Percentiles rank a stretch among this genome's conserved stretches.
Evolutionary conservation across 345 rosid genomes (phyloP).

Genomic region (Boechera stricta): DNA sequence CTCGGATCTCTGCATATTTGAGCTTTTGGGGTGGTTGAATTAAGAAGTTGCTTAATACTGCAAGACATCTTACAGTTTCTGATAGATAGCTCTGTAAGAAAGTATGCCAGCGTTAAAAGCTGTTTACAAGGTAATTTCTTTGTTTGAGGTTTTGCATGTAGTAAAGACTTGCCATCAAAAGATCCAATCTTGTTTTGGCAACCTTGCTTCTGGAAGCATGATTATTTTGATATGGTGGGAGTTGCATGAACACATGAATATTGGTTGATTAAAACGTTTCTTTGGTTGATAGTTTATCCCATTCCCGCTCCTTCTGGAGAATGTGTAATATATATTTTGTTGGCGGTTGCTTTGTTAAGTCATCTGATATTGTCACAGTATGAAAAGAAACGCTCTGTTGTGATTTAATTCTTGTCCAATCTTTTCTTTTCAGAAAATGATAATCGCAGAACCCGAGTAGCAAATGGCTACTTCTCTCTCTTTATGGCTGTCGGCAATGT

Average conservation of each 20-base stretch:
- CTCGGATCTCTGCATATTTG: not conserved
- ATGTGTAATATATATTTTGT: too few species aligned
- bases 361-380: not conserved
- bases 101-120: too few species aligned
- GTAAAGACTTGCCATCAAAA: not conserved
- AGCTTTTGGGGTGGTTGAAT: slow-evolving; percentile 1
- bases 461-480: slow-evolving; percentile 91
- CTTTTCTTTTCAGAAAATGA: slow-evolving; percentile 71
- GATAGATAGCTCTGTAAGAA: too few species aligned
- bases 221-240: not conserved
- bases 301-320: not conserved
- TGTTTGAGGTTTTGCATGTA: too few species aligned
- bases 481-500: slow-evolving; percentile 93
- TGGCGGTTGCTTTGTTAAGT: not conserved
- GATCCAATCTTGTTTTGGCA: not conserved
- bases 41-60: not conserved
- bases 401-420: slow-evolving; percentile 16
- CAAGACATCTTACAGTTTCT: not conserved
- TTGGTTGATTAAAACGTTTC: not conserved
- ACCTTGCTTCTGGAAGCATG: not conserved
- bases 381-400: not conserved
- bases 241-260: not conserved
- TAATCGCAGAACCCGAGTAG: slow-evolving; percentile 86
- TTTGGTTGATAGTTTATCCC: not conserved
- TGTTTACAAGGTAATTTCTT: too few species aligned